Evolutionary conservation across 225 moss, liverwort and hornwort genomes (phyloP).

Genomic region (Anthoceros angustus): DNA sequence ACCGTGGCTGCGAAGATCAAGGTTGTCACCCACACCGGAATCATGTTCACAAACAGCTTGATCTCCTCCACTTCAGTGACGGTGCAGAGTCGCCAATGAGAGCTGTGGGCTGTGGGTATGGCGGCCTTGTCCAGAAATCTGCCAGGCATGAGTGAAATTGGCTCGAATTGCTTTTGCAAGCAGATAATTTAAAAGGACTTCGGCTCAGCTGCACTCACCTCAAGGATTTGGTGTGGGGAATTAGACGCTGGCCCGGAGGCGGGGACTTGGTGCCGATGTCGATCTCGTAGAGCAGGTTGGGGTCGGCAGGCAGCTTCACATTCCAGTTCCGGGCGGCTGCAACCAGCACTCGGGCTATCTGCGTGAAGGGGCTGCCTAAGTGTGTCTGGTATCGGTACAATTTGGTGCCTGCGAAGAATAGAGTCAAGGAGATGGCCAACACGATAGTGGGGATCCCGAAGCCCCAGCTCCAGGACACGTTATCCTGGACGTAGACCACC

Average conservation of each 20-base stretch:
- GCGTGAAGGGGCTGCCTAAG: conserved; percentile 69
- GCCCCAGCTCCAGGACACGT: conserved; percentile 79
- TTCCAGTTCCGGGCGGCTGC: conserved; percentile 61
- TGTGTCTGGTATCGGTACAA: conserved; percentile 64
- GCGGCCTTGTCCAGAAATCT: conserved; percentile 49
- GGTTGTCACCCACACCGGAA: conserved; percentile 36
- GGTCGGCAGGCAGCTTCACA: conserved; percentile 43
- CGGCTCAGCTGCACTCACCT: conserved; percentile 20
- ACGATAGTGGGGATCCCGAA: conserved; percentile 74
- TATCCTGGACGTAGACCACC: conserved; percentile 8
- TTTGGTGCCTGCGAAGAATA: conserved; percentile 57
- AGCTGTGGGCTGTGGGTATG: conserved; percentile 9
- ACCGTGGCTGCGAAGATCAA: conserved; percentile 45
- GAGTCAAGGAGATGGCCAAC: conserved; percentile 43
- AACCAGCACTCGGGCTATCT: conserved; percentile 69
- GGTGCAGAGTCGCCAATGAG: conserved; percentile 32
- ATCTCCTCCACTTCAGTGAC: conserved; percentile 68
- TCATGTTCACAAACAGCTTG: conserved; percentile 41
- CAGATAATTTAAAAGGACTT: not conserved
- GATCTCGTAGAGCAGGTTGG: conserved; percentile 59
- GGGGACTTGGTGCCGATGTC: conserved; percentile 64
- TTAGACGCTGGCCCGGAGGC: conserved; percentile 31
- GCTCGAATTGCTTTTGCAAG: not conserved
- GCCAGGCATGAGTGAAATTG: conserved; percentile 8
- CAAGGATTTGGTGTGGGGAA: conserved; percentile 63